These are phyloP conservation scores for Penicillium parvum DNA, from an alignment of 495 filamentous ascomycete genomes.

Conservation along the genomic window DNA sequence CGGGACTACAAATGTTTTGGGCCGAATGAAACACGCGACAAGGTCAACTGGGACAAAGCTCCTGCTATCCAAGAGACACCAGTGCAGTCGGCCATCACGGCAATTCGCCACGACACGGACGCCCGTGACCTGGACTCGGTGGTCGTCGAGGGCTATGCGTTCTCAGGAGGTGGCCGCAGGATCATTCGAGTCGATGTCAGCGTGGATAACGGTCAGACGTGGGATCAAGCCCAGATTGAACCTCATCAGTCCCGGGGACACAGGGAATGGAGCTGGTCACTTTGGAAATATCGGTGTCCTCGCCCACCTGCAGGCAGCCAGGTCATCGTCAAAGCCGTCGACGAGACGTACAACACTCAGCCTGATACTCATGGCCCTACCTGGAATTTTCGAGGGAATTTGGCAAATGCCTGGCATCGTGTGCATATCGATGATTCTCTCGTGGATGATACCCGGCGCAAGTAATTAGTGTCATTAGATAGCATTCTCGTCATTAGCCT, in stretches of 20 bases:
- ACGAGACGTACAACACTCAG: conserved; percentile 5
- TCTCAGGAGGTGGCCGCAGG: conserved; percentile 1
- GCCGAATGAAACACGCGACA: background rate
- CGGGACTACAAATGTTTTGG: conserved; percentile 6
- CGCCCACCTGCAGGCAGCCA: background rate
- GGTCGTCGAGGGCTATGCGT: conserved; percentile 4
- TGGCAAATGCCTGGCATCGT: conserved; percentile 3
- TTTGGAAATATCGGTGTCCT: background rate
- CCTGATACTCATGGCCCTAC: background rate
- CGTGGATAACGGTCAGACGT: background rate
- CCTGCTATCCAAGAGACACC: conserved; percentile 3
- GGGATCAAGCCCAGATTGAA: conserved; percentile 1
- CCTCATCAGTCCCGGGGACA: background rate
- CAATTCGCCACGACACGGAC: background rate
- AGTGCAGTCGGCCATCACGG: conserved; percentile 2
- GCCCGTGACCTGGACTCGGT: background rate
- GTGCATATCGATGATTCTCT: too few species aligned
- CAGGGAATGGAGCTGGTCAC: conserved; percentile 2
- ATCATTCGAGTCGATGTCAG: conserved; percentile 9
- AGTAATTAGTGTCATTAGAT: too few species aligned
- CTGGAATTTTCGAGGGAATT: conserved; percentile 2
- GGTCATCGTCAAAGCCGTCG: conserved; percentile 1
- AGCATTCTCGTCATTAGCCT: too few species aligned
- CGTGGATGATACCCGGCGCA: too few species aligned
- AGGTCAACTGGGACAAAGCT: conserved; percentile 1